A percentile compares a stretch with the other conserved stretches of the same genome.
Evolutionary conservation across 164 flowering plant species (phyloP).

Genomic region (Akebia trifoliata): DNA sequence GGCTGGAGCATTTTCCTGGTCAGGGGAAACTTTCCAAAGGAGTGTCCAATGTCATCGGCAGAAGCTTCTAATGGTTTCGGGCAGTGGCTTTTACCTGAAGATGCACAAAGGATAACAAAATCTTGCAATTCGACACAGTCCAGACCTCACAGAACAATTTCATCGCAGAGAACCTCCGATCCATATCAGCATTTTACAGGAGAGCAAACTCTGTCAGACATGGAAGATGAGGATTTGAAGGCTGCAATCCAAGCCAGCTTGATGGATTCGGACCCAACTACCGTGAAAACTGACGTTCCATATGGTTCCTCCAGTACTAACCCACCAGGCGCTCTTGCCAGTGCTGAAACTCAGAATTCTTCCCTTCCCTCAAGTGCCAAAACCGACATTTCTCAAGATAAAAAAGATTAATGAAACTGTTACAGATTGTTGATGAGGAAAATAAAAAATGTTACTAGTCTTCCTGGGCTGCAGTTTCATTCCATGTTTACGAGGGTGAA

Average conservation of each 20-base stretch:
- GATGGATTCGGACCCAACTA: constrained; percentile 44
- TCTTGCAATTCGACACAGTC: constrained; percentile 41
- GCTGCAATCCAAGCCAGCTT: constrained; percentile 92
- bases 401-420: constrained; percentile 1
- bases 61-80: constrained; percentile 81
- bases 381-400: constrained; percentile 1
- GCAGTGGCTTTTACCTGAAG: constrained; percentile 91
- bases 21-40: constrained; percentile 83
- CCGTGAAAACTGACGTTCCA: constrained; percentile 13
- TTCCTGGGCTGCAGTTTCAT: too few species aligned
- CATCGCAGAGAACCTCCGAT: constrained; percentile 19
- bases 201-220: constrained; percentile 32
- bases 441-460: too few species aligned
- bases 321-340: background rate
- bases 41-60: constrained; percentile 65
- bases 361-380: constrained; percentile 1
- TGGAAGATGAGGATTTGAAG: constrained; percentile 73
- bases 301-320: constrained; percentile 1
- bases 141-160: constrained; percentile 13
- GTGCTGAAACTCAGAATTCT: background rate
- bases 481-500: too few species aligned
- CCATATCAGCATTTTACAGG: constrained; percentile 23
- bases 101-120: constrained; percentile 76
- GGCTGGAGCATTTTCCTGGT: constrained; percentile 98
- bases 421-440: too few species aligned